These are phyloP conservation scores for Gossypium raimondii DNA, from an alignment of 345 rosid species.

Conservation along the genomic window DNA sequence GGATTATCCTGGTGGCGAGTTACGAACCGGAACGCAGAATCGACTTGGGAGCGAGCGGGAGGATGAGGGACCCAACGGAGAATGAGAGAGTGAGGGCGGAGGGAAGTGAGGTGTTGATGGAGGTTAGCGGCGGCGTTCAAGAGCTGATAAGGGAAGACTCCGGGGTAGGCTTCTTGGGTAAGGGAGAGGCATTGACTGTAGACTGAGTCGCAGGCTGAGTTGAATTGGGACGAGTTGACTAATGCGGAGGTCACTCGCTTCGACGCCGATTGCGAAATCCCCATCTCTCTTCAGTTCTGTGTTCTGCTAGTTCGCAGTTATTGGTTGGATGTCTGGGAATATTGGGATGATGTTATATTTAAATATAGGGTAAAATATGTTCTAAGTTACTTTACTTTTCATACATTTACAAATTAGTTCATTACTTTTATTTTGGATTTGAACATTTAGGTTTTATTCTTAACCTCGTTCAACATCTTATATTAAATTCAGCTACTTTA, in stretches of 20 bases:
- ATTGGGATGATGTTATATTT: background rate
- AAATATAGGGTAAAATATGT: too few species aligned
- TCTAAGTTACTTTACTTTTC: too few species aligned
- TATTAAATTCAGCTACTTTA: too few species aligned
- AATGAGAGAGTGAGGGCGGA: conserved; percentile 34
- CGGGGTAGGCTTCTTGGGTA: conserved; percentile 65
- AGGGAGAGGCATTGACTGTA: background rate
- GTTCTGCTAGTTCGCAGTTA: background rate
- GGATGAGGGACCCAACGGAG: conserved; percentile 62
- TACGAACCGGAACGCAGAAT: conserved; percentile 54
- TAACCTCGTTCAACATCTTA: too few species aligned
- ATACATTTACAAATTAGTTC: too few species aligned
- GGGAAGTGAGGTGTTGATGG: conserved; percentile 40
- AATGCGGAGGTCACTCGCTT: conserved; percentile 22
- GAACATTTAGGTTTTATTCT: too few species aligned
- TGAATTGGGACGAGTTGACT: conserved; percentile 13
- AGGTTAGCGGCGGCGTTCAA: conserved; percentile 55
- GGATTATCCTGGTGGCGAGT: background rate
- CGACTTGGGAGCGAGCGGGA: conserved; percentile 63
- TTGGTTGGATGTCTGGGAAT: background rate
- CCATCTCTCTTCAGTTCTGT: conserved; percentile 33
- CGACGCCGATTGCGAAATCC: conserved; percentile 42
- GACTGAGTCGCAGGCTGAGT: background rate
- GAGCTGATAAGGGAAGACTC: conserved; percentile 36
- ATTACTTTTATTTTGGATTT: too few species aligned